Evolutionary conservation across 1,284 basidiomycete species (phyloP), one percentile per base, ranked within the genome.

Genomic region (Leccinum fallax): DNA sequence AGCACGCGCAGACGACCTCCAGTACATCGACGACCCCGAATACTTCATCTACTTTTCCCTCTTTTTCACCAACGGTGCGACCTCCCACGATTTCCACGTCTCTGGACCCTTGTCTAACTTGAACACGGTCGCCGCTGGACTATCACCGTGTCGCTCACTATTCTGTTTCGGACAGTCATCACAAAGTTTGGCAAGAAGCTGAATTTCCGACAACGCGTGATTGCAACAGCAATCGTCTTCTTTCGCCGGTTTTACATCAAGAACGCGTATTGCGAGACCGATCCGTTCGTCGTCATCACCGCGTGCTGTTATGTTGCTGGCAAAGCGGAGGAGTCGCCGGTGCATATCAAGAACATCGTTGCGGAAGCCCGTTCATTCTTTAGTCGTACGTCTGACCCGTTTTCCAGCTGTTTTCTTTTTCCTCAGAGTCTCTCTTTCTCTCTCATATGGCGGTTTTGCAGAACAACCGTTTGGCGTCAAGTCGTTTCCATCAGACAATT

Each of bases 281-380:
- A 98, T 68, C 94, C 94, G 0, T 96, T 94, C 71, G 81, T 97
- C 56, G 95, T 98, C 48, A 88, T 95, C 38, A 89, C 95, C 0
- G 94, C 95, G 0, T 98, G 96, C 77, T 90, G 93, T 65, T 98
- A 98, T 75, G 90, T 98, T 26, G 95, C 97, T 3, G 93, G 95
- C 4, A 99, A 99, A 76, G 94, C 95, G 0, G 97, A 99, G 71
- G 97, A 99, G 75, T 93, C 90, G 0, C 95, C 97, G 0, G 85
- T 96, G 0, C 95, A 97, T 73, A 95, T 98, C 79, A 97, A 97
- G 79, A 91, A 85, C 62, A 89, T 97, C 21, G 88, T 97, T n/a
- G 79, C 87, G 0, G 95, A 97, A 73, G 90, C 95, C 1, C 84
- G 90, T 62, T 73, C 83, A 16, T 78, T 95, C 43, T 97, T 95